Evolutionary conservation across 225 moss, liverwort and hornwort genomes (phyloP), one percentile per base, ranked within the genome.

Genomic region (Marchantia polymorpha): DNA sequence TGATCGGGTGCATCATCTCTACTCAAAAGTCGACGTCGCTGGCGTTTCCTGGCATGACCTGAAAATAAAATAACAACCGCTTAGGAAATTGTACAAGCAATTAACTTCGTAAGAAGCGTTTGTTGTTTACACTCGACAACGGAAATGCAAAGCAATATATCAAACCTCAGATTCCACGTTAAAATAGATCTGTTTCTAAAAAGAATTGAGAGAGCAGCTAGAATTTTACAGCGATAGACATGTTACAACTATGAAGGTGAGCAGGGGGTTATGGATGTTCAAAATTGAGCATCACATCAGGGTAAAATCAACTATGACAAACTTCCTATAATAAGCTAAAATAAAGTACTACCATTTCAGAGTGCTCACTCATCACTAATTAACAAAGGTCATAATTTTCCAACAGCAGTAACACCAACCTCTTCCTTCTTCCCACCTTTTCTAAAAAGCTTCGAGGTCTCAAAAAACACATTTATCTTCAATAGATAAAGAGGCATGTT

Each of bases 1-100:
- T 83, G 86, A 69, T 86, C 86, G 0, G 81, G 81, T 72, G 74
- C 19, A 29, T 80, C 86, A 29, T 83, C 86, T 50, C 81, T 81
- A 64, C 75, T 80, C 22, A 71, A 46, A 25, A 83, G 64, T 10
- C 86, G 78, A 54, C 86, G 83, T 9, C 86, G 81, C 74, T 83
- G 83, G 20, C 86, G 83, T 49, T 86, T 86, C 67, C 81, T 79
- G 19, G 77, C 64, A 13, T 81, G 83, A 17, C 81, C 83, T 83
- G 81, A 16, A 61, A 29, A 69, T 22, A 83, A 26, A 31, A 75
- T 4, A 20, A 59, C 14, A 70, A 9, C 19, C 11, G 20, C 58
- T 75, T 59, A 75, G 75, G 27, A 54, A 2, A 39, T 39, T 39
- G 39, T 39, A 39, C 39, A 39, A 39, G 39, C 39, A 39, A 39